These are phyloP conservation scores for Pleurotus tuoliensis DNA, from an alignment of 768 basidiomycete genomes.

Conservation along the genomic window DNA sequence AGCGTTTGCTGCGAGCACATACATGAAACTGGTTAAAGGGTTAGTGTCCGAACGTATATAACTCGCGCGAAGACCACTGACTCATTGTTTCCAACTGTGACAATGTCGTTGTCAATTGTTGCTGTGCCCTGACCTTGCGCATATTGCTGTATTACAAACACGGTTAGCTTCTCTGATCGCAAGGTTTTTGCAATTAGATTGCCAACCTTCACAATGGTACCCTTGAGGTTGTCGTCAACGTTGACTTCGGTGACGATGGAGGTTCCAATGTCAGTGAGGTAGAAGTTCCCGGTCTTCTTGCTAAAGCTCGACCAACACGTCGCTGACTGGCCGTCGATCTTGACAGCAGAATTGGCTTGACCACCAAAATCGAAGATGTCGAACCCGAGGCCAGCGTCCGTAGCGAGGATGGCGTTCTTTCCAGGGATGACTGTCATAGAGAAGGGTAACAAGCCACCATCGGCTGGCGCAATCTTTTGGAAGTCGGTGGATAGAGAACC, in stretches of 20 bases:
- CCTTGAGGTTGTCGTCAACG: conserved; percentile 41
- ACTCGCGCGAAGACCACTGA: background rate
- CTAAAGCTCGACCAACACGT: conserved; percentile 43
- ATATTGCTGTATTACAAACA: conserved; percentile 29
- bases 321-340: conserved; percentile 35
- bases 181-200: background rate
- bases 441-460: conserved; percentile 45
- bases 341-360: conserved; percentile 24
- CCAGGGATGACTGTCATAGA: conserved; percentile 40
- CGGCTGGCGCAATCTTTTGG: conserved; percentile 28
- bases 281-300: conserved; percentile 39
- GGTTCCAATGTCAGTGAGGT: conserved; percentile 39
- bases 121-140: conserved; percentile 28
- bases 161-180: background rate
- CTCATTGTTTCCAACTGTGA: conserved; percentile 33
- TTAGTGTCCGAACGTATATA: background rate
- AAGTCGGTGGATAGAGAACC: conserved; percentile 42
- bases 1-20: conserved; percentile 33
- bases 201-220: conserved; percentile 38
- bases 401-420: conserved; percentile 35
- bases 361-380: conserved; percentile 31
- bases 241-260: conserved; percentile 40
- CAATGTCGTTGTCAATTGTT: conserved; percentile 39
- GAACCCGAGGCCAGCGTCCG: conserved; percentile 36
- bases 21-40: conserved; percentile 30